Conservation (phyloP, 306 rosid genomes). For the Quillaja saponaria region DNA sequence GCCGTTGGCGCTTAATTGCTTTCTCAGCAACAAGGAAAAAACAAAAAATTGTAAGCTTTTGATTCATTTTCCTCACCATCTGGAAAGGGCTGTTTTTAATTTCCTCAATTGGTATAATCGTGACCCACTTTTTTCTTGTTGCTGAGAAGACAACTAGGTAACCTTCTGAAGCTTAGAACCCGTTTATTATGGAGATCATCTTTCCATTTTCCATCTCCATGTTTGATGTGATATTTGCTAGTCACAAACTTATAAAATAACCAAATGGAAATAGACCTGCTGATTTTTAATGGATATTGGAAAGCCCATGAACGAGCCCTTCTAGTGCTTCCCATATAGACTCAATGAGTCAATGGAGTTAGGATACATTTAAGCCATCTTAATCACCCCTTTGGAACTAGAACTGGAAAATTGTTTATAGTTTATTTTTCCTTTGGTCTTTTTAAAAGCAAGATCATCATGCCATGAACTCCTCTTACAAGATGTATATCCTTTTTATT, state of each 20-base stretch:
- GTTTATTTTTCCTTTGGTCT: background rate
- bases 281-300: no score
- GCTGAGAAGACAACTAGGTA: background rate
- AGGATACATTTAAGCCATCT: no score
- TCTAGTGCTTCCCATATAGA: no score
- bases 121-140: slow-evolving; percentile 10
- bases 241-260: no score
- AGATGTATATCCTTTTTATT: background rate
- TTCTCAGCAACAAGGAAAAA: slow-evolving; percentile 16
- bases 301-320: no score
- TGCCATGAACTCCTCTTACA: background rate
- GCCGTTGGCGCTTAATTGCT: background rate
- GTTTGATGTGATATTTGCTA: no score
- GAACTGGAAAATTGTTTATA: no score
- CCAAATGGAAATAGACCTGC: no score
- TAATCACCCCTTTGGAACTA: no score
- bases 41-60: background rate
- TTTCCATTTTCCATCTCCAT: no score
- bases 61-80: slow-evolving; percentile 7
- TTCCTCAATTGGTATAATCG: slow-evolving; percentile 3
- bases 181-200: no score
- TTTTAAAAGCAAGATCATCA: background rate
- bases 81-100: background rate
- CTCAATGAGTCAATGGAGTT: no score
- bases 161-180: background rate